Evolutionary conservation across 2,329 filamentous ascomycete genomes (phyloP).

Genomic region (Fusarium pilosicola): DNA sequence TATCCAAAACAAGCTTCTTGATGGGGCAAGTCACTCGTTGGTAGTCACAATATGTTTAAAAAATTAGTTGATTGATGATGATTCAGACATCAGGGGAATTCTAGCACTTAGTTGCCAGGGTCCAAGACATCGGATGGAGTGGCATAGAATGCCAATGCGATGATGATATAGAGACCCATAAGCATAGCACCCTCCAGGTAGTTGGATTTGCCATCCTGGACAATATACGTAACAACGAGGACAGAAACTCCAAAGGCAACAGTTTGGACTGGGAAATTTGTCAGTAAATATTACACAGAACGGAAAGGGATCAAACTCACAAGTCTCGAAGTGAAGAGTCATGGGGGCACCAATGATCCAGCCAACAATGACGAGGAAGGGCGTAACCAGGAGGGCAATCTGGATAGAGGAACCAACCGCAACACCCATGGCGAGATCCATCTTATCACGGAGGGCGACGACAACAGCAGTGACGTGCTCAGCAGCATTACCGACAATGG

Average conservation of each 20-base stretch:
- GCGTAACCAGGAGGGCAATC: conserved; percentile 83
- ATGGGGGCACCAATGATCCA: conserved; percentile 79
- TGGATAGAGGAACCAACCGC: conserved; percentile 85
- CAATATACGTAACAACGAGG: conserved; percentile 78
- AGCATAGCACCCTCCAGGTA: conserved; percentile 83
- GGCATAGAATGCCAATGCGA: conserved; percentile 69
- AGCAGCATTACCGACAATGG: conserved; percentile 82
- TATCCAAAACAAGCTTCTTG: neutral
- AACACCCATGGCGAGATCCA: conserved; percentile 79
- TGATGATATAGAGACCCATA: conserved; percentile 65
- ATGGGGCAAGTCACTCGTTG: neutral
- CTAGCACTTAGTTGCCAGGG: conserved; percentile 26
- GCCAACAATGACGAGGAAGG: conserved; percentile 80
- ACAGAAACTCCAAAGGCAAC: conserved; percentile 81
- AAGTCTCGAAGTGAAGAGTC: conserved; percentile 81
- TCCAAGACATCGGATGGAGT: conserved; percentile 61
- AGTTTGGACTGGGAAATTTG: conserved; percentile 67
- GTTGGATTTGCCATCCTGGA: conserved; percentile 85
- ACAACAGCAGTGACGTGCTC: conserved; percentile 86
- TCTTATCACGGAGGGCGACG: conserved; percentile 81
- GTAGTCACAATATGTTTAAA: neutral
- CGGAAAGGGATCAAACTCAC: conserved; percentile 42
- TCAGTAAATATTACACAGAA: conserved; percentile 18
- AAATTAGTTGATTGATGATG: neutral
- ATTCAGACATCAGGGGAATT: neutral